These are phyloP conservation scores for Yarrowia bubula DNA, from an alignment of 805 yeast species.

Conservation along the genomic window DNA sequence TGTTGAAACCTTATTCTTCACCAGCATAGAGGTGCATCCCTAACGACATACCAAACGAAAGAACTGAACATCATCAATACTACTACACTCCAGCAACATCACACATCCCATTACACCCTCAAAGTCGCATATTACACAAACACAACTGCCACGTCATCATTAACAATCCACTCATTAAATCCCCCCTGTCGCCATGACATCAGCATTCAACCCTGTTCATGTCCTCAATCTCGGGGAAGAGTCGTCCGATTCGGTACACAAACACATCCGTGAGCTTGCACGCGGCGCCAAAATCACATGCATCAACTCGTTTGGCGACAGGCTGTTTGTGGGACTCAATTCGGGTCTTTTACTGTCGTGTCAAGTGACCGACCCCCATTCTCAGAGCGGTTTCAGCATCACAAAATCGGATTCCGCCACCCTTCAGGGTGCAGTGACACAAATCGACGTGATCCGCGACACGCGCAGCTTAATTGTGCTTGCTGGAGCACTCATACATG, in stretches of 20 bases:
- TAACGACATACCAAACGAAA: too few relatives aligned
- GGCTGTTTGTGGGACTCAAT: constrained; percentile 35
- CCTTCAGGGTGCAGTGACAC: constrained; percentile 36
- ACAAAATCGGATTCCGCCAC: constrained; percentile 31
- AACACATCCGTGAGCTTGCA: constrained; percentile 10
- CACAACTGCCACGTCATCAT: not conserved
- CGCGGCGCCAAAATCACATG: constrained; percentile 28
- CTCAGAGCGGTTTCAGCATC: constrained; percentile 29
- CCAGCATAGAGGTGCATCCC: too few relatives aligned
- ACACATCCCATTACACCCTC: not conserved
- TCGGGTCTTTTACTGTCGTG: constrained; percentile 36
- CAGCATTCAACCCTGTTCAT: constrained; percentile 20
- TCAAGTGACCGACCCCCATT: constrained; percentile 33
- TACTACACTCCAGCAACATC: not conserved
- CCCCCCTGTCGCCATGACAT: not conserved
- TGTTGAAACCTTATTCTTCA: too few relatives aligned
- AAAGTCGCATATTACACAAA: not conserved
- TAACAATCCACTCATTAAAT: not conserved
- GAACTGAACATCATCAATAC: too few relatives aligned
- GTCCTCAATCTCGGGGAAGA: constrained; percentile 20
- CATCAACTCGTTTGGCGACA: constrained; percentile 34
- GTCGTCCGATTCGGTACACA: not conserved
- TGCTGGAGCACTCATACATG: constrained; percentile 38
- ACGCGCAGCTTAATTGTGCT: constrained; percentile 40
- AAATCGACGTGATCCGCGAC: constrained; percentile 40